These are phyloP conservation scores for Blastobotrys peoriensis DNA, from an alignment of 805 yeast species.

Conservation along the genomic window DNA sequence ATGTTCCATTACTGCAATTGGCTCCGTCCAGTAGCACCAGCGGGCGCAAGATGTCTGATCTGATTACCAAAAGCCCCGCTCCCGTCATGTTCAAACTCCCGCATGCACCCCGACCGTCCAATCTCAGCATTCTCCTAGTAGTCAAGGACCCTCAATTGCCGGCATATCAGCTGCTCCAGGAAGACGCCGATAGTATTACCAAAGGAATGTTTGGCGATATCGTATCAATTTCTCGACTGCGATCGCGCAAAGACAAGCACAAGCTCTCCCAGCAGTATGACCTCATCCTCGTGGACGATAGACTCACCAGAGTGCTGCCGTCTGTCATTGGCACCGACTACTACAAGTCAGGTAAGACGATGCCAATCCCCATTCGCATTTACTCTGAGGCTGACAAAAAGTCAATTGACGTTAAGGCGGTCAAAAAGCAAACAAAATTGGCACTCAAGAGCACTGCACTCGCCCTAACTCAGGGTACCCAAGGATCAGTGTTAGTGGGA, in stretches of 20 bases:
- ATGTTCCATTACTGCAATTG: background rate
- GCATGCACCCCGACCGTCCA: conserved; percentile 16
- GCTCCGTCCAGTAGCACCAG: background rate
- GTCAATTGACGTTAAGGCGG: conserved; percentile 54
- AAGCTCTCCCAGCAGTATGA: conserved; percentile 46
- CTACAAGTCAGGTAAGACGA: conserved; percentile 55
- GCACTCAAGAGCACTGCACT: conserved; percentile 59
- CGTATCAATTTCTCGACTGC: conserved; percentile 44
- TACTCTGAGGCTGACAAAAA: conserved; percentile 25
- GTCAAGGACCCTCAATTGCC: conserved; percentile 68
- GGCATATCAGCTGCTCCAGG: conserved; percentile 45
- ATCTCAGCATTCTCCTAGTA: conserved; percentile 35
- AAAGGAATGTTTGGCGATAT: conserved; percentile 59
- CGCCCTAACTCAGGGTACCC: conserved; percentile 57
- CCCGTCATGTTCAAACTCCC: conserved; percentile 20
- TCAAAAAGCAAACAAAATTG: conserved; percentile 56
- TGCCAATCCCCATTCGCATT: conserved; percentile 66
- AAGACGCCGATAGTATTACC: conserved; percentile 44
- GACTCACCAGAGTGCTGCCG: conserved; percentile 59
- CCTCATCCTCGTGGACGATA: conserved; percentile 59
- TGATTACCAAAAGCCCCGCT: conserved; percentile 2
- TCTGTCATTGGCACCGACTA: conserved; percentile 53
- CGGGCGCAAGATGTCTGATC: background rate
- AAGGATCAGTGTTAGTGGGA: conserved; percentile 58
- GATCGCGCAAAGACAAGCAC: conserved; percentile 42